Evolutionary conservation across 371 early-diverging fungal species (phyloP), one percentile per base, ranked within the genome.

Genomic region (Mucor irregularis): DNA sequence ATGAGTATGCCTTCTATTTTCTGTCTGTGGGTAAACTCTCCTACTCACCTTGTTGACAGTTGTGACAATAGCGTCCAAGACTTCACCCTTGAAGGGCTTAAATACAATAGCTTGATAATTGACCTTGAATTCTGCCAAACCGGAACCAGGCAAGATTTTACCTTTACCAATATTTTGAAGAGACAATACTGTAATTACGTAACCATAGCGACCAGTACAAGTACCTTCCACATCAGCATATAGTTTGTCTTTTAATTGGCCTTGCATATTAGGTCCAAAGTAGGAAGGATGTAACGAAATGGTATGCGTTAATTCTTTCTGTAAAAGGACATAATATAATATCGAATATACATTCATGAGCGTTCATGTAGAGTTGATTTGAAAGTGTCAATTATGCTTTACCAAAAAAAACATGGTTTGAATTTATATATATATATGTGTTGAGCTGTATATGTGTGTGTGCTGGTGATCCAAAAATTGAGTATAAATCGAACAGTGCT

Each of bases 51-150:
- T 95, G 66, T 94, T 98, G 11, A 98, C 97, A 28, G 90, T 91
- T 0, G 91, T 91, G 3, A 99, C 97, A 11, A 93, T 84, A 0
- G 93, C 99, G 71, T 99, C 99, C 3, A 99, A 78, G 2, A 99
- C 98, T 76, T 99, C 95, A 43, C 93, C 92, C 61, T 94, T 97
- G 76, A 93, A 96, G 17, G 99, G 99, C 66, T 95, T 97, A 63
- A 98, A 94, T 5, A 98, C 93, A 58, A 99, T 89, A 6, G 99
- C 99, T 59, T 90, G 91, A 75, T 99, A 99, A 30, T 85, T 80
- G 13, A 99, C 91, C 30, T 81, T 81, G 74, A 96, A 99, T 71
- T 97, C 95, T 21, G 97, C 98, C 46, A 86, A 77, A 2, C 99
- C 99, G 13, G 85, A 82, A 5, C 90, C 89, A 9, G 91, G 86